Conservation (phyloP, 2,329 filamentous ascomycete genomes). For the Aspergillus brunneoviolaceus region DNA sequence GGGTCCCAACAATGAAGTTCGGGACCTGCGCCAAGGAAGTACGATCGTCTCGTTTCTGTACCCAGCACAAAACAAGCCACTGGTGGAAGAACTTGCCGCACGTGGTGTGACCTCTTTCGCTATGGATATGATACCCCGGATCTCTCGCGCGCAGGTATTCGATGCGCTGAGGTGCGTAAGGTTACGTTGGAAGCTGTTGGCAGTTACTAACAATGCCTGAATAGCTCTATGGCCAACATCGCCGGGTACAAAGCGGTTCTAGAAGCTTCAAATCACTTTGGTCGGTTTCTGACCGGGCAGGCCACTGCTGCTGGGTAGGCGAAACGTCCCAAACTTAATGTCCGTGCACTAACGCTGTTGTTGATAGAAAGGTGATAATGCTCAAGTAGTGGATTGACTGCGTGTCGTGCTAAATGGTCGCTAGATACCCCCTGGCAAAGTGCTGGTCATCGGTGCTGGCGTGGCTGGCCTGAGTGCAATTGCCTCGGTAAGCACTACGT, state of each 20-base stretch:
- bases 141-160: conserved; percentile 84
- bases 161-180: conserved; percentile 64
- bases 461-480: conserved; percentile 88
- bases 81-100: conserved; percentile 71
- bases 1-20: conserved; percentile 62
- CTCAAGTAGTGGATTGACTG: background rate
- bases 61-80: conserved; percentile 72
- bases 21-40: conserved; percentile 65
- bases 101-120: conserved; percentile 76
- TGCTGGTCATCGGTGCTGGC: conserved; percentile 85
- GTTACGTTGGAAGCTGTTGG: background rate
- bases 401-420: conserved; percentile 1
- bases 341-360: conserved; percentile 25
- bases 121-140: conserved; percentile 91
- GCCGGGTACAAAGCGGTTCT: conserved; percentile 89
- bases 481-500: conserved; percentile 57
- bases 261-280: conserved; percentile 86
- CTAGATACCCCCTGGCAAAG: conserved; percentile 86
- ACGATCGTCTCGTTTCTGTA: conserved; percentile 83
- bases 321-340: background rate
- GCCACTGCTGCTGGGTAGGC: conserved; percentile 76
- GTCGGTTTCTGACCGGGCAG: conserved; percentile 83
- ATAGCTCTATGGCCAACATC: conserved; percentile 89
- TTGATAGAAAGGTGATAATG: conserved; percentile 26
- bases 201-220: background rate